A percentile compares a stretch with the other conserved stretches of the same genome.
Evolutionary conservation across 2,329 filamentous ascomycete genomes (phyloP).

Genomic region (Proliferodiscus dingleyae): DNA sequence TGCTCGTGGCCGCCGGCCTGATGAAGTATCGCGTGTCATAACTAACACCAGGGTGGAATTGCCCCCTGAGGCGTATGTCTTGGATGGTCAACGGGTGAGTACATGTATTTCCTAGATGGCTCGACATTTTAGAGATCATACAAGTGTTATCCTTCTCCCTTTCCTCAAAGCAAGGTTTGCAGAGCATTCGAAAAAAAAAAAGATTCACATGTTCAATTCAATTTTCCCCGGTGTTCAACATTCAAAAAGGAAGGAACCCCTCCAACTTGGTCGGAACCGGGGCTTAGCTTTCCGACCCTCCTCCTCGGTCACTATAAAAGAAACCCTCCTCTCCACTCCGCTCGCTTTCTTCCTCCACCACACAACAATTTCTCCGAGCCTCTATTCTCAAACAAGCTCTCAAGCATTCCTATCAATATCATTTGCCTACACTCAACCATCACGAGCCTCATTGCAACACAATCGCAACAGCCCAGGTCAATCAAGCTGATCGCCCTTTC

Average conservation of each 20-base stretch:
- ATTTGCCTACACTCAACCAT: slow-evolving; percentile 9
- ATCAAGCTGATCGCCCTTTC: slow-evolving; percentile 8
- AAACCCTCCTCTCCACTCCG: background rate
- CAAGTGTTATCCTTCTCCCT: background rate
- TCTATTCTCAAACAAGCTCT: background rate
- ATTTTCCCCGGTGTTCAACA: no score
- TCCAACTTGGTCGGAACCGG: background rate
- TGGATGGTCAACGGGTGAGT: background rate
- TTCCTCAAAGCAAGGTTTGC: no score
- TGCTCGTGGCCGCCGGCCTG: slow-evolving; percentile 20
- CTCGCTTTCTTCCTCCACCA: background rate
- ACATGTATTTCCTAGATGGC: background rate
- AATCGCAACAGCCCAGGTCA: slow-evolving; percentile 1
- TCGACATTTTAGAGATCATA: background rate
- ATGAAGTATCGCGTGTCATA: slow-evolving; percentile 18
- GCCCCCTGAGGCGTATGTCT: background rate
- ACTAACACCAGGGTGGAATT: slow-evolving; percentile 20
- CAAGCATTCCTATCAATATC: background rate
- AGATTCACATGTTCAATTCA: no score
- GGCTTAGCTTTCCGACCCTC: background rate
- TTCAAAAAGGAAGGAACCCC: background rate
- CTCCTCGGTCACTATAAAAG: background rate
- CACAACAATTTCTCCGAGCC: background rate
- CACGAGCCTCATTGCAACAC: background rate
- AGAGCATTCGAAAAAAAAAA: no score